Evolutionary conservation across 352 stramenopile species (phyloP).

Genomic region (Pythium folliculosum): DNA sequence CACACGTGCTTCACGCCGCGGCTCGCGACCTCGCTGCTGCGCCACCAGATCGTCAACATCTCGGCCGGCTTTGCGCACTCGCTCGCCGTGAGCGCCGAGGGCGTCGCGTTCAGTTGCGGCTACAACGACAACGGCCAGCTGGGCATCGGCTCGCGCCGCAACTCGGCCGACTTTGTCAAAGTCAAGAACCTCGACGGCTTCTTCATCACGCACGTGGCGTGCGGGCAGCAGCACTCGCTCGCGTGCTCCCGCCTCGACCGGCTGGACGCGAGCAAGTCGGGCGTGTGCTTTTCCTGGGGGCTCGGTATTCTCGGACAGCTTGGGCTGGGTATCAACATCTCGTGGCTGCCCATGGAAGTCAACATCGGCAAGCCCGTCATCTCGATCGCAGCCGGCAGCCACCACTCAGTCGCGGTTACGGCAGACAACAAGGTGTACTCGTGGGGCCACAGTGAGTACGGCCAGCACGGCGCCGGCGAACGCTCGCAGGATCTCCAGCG

Average conservation of each 20-base stretch:
- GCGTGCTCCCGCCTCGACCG: constrained; percentile 42
- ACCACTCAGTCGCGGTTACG: constrained; percentile 75
- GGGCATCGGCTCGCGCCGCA: constrained; percentile 61
- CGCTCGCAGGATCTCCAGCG: constrained; percentile 71
- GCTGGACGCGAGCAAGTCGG: constrained; percentile 34
- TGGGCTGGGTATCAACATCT: constrained; percentile 62
- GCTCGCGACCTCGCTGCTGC: constrained; percentile 39
- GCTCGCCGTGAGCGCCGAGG: constrained; percentile 52
- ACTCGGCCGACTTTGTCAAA: constrained; percentile 58
- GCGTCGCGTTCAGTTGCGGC: constrained; percentile 66
- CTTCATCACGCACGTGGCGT: constrained; percentile 67
- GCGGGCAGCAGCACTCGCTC: constrained; percentile 78
- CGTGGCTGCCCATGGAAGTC: constrained; percentile 62
- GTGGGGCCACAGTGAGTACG: constrained; percentile 85
- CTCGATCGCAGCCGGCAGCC: constrained; percentile 64
- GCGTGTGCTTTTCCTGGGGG: constrained; percentile 75
- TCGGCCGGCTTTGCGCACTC: constrained; percentile 79
- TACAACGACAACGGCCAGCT: constrained; percentile 88
- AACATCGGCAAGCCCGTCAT: constrained; percentile 53
- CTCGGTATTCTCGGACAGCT: constrained; percentile 75
- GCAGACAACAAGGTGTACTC: constrained; percentile 59
- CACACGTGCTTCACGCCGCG: constrained; percentile 52
- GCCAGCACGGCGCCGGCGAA: constrained; percentile 71
- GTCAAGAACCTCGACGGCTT: constrained; percentile 51
- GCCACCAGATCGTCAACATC: constrained; percentile 50